These are phyloP conservation scores for Phytophthora pini DNA, from an alignment of 352 stramenopile species.

Conservation along the genomic window DNA sequence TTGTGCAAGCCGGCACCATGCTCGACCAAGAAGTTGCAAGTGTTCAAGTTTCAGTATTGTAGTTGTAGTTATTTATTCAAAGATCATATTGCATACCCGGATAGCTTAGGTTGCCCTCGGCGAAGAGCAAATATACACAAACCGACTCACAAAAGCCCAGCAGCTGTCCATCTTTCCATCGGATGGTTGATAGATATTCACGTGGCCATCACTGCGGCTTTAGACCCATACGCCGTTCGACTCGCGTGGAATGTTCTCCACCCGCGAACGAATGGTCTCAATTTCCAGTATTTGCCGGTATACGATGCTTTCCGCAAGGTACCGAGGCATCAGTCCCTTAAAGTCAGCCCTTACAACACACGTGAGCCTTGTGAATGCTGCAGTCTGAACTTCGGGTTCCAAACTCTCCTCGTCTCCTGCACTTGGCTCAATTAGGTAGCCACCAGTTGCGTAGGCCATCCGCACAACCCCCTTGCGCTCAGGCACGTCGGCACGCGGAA, in stretches of 20 bases:
- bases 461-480: constrained; percentile 72
- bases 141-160: constrained; percentile 16
- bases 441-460: constrained; percentile 78
- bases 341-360: constrained; percentile 68
- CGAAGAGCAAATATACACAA: constrained; percentile 34
- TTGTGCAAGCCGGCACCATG: not conserved
- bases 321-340: constrained; percentile 67
- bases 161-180: constrained; percentile 34
- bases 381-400: not conserved
- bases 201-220: not conserved
- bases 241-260: constrained; percentile 45
- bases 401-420: constrained; percentile 27
- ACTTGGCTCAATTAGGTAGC: constrained; percentile 69
- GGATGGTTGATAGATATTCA: constrained; percentile 40
- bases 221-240: constrained; percentile 36
- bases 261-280: constrained; percentile 51
- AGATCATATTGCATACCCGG: constrained; percentile 9
- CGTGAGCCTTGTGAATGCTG: constrained; percentile 50
- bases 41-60: constrained; percentile 8
- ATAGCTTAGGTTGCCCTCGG: constrained; percentile 17
- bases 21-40: not conserved
- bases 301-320: constrained; percentile 78
- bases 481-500: constrained; percentile 69
- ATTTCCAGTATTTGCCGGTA: constrained; percentile 78
- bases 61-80: constrained; percentile 42